Percentiles rank a stretch among this genome's conserved stretches.
phyloP scores from a whole-genome alignment of 306 rosid species.

The Chamaecrista fasciculata region DNA sequence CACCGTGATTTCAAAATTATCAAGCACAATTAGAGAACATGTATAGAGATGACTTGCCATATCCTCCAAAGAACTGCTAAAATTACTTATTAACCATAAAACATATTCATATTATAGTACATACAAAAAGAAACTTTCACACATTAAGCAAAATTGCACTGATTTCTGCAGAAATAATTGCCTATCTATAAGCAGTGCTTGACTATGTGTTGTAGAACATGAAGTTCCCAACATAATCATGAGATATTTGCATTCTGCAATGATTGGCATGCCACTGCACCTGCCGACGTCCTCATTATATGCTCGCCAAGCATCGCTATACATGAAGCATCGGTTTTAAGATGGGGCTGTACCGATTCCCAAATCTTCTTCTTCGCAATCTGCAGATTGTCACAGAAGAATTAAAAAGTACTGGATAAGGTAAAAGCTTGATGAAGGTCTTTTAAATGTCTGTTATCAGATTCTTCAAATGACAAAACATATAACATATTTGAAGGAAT shows the following conservation, averaged over 20 bases:
- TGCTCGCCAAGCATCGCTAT: constrained; percentile 57
- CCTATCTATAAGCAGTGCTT: not conserved
- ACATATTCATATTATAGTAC: not conserved
- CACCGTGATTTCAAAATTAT: not conserved
- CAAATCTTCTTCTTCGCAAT: constrained; percentile 76
- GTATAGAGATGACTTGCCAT: not conserved
- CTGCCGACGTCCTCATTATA: constrained; percentile 65
- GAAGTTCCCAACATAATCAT: constrained; percentile 23
- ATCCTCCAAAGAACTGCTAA: constrained; percentile 10
- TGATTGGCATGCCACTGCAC: constrained; percentile 51
- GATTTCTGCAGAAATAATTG: constrained; percentile 11
- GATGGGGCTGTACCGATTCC: constrained; percentile 79
- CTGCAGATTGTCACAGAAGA: constrained; percentile 42
- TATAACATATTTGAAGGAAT: too few species aligned
- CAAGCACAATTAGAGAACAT: not conserved
- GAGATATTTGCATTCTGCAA: constrained; percentile 57
- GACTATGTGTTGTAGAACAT: not conserved
- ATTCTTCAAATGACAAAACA: too few species aligned
- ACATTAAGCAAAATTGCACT: not conserved
- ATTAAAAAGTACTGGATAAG: not conserved
- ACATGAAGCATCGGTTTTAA: constrained; percentile 60
- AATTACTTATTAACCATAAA: not conserved
- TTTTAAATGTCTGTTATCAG: too few species aligned
- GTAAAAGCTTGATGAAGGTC: too few species aligned
- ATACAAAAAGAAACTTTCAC: constrained; percentile 1